These are phyloP conservation scores for Clausena lansium DNA, from an alignment of 345 rosid genomes.

Conservation along the genomic window DNA sequence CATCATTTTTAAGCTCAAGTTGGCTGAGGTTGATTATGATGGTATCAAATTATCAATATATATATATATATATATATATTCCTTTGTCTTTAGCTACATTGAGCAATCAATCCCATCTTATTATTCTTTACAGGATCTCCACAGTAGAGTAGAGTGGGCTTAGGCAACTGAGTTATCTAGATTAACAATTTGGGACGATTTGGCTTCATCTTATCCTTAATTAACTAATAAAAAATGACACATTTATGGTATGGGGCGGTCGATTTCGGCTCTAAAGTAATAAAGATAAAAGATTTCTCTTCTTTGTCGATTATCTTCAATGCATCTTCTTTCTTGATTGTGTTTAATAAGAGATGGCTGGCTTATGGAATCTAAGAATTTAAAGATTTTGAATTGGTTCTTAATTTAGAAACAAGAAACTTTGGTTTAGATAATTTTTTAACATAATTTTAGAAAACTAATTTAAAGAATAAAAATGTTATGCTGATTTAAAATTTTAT, in stretches of 20 bases:
- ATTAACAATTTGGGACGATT: neutral
- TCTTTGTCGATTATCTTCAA: neutral
- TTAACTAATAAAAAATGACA: neutral
- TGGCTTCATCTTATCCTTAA: neutral
- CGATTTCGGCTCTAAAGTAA: neutral
- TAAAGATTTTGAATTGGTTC: no score
- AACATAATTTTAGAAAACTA: no score
- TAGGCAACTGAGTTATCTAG: neutral
- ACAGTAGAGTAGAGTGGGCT: neutral
- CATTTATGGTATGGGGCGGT: neutral
- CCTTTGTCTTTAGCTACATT: neutral
- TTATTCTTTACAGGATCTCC: slow-evolving; percentile 1
- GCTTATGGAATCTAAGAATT: no score
- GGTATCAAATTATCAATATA: no score
- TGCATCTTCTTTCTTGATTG: neutral
- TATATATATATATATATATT: no score
- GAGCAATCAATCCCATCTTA: neutral
- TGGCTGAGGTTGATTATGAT: no score
- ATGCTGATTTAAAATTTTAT: no score
- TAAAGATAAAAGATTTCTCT: neutral
- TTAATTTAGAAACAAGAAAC: no score
- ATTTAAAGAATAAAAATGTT: no score
- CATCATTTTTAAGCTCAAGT: no score
- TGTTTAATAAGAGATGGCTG: no score
- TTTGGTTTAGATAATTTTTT: no score